phyloP scores from a whole-genome alignment of 2,329 filamentous ascomycete genomes.

The Alternaria brassicae region DNA sequence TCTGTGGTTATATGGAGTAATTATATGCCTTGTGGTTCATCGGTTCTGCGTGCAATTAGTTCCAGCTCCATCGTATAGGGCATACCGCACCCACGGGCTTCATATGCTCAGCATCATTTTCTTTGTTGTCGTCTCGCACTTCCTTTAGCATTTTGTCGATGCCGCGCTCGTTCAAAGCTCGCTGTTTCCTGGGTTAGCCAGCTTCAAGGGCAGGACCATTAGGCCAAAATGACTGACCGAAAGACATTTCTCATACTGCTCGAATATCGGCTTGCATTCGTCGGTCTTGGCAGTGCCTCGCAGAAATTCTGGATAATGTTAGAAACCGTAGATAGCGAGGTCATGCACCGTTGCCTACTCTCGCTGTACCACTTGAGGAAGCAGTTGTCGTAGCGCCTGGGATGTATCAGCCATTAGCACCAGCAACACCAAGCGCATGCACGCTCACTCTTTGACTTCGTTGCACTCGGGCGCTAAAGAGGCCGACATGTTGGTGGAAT shows the following conservation, averaged over 20 bases:
- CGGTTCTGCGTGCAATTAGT: slow-evolving; percentile 10
- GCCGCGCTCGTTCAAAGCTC: slow-evolving; percentile 83
- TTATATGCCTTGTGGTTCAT: not conserved
- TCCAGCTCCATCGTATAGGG: not conserved
- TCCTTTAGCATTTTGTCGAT: slow-evolving; percentile 94
- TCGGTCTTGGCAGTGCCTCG: slow-evolving; percentile 82
- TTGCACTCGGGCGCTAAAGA: slow-evolving; percentile 96
- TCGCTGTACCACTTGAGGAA: slow-evolving; percentile 99
- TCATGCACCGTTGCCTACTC: slow-evolving; percentile 65
- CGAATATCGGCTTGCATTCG: slow-evolving; percentile 86
- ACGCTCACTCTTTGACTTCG: slow-evolving; percentile 84
- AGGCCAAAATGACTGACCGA: slow-evolving; percentile 64
- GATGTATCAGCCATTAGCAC: not conserved
- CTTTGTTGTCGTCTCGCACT: slow-evolving; percentile 85
- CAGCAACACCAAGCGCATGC: not conserved
- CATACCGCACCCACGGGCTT: slow-evolving; percentile 35
- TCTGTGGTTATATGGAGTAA: not conserved
- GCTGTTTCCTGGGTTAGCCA: slow-evolving; percentile 59
- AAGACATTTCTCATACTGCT: slow-evolving; percentile 86
- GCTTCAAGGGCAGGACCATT: not conserved
- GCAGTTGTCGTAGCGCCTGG: slow-evolving; percentile 91
- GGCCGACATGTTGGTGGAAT: slow-evolving; percentile 73
- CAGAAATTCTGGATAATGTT: slow-evolving; percentile 72
- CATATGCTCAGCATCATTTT: slow-evolving; percentile 79
- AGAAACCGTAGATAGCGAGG: not conserved